Evolutionary conservation across 176 grass and related monocot species (phyloP), one percentile per base, ranked within the genome.

Genomic region (Stipa capillata): DNA sequence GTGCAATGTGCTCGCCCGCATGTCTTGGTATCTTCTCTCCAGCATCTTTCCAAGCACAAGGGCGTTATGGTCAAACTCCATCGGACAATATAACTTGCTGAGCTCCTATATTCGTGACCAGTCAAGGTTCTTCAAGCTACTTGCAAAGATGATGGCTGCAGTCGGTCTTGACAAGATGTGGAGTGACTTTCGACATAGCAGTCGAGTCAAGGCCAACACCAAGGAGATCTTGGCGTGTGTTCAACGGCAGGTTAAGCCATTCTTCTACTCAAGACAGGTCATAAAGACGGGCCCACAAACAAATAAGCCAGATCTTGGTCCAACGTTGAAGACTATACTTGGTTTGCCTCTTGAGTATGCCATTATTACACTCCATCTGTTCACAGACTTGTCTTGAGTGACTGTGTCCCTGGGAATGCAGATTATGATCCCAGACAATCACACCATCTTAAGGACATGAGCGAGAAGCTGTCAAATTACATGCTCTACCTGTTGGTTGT

Each of bases 391-490:
- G 3, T 2, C 4, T 6, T 65, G 3, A 6, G 16, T 63, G 9
- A 4, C 16, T 1, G 6, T 5, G 4, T 36, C 59, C 3, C 9
- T 18, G 6, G 3, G 32, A 16, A 34, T 14, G 25, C 11, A 15
- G 14, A n/a, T 2, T 2, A 0, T 42, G 6, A 56, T 36, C 4
- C 25, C 15, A 5, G 16, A 77, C n/a, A n/a, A n/a, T n/a, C n/a
- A n/a, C n/a, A n/a, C n/a, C n/a, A n/a, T n/a, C n/a, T n/a, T n/a
- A n/a, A n/a, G n/a, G n/a, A n/a, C n/a, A n/a, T n/a, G n/a, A n/a
- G n/a, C n/a, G n/a, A n/a, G n/a, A n/a, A 77, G 17, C 55, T 77
- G 8, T 77, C 74, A 16, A 61, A 47, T 25, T 77, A 77, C 40
- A 77, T 77, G 74, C 3, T 62, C 0, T 62, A 77, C 55, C 37